Evolutionary conservation across 1,284 basidiomycete genomes (phyloP).

Genomic region (Apiotrichum montevideense): DNA sequence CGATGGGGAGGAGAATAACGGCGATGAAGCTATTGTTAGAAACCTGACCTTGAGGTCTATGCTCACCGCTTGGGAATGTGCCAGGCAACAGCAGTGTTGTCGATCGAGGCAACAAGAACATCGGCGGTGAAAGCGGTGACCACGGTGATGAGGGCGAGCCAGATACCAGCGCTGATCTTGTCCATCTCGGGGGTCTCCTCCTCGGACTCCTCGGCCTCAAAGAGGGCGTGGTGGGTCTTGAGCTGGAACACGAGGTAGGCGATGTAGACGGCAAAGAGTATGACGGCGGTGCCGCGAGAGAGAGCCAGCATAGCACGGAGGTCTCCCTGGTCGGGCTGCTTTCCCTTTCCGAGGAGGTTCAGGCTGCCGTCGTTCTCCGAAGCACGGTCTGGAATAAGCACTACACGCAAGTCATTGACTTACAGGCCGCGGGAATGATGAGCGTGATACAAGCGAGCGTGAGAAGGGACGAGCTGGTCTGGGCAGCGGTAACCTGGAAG

Average conservation of each 20-base stretch:
- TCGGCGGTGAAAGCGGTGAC: slow-evolving; percentile 79
- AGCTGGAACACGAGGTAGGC: slow-evolving; percentile 62
- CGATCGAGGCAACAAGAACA: slow-evolving; percentile 69
- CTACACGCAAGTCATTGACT: slow-evolving; percentile 11
- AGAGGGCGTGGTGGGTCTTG: slow-evolving; percentile 52
- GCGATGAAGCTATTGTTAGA: slow-evolving; percentile 42
- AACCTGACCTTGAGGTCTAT: not conserved
- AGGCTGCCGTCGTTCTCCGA: slow-evolving; percentile 18
- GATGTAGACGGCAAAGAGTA: slow-evolving; percentile 74
- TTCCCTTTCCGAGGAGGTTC: not conserved
- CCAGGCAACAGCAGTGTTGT: slow-evolving; percentile 75
- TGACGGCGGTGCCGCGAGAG: slow-evolving; percentile 74
- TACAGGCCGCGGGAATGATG: slow-evolving; percentile 83
- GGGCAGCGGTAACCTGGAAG: slow-evolving; percentile 77
- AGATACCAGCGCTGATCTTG: slow-evolving; percentile 56
- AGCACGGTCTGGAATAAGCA: slow-evolving; percentile 21
- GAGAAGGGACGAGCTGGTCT: slow-evolving; percentile 72
- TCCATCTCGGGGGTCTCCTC: slow-evolving; percentile 63
- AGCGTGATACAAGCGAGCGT: slow-evolving; percentile 82
- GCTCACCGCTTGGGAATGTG: slow-evolving; percentile 63
- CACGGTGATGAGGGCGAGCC: slow-evolving; percentile 60
- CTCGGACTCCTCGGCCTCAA: slow-evolving; percentile 51
- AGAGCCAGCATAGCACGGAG: slow-evolving; percentile 62
- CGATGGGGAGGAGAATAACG: slow-evolving; percentile 52
- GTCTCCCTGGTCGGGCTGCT: slow-evolving; percentile 31